Percentiles rank a stretch among this genome's conserved stretches.
These are phyloP conservation scores for Pyracantha coccinea DNA, from an alignment of 331 rosid genomes.

Conservation along the genomic window DNA sequence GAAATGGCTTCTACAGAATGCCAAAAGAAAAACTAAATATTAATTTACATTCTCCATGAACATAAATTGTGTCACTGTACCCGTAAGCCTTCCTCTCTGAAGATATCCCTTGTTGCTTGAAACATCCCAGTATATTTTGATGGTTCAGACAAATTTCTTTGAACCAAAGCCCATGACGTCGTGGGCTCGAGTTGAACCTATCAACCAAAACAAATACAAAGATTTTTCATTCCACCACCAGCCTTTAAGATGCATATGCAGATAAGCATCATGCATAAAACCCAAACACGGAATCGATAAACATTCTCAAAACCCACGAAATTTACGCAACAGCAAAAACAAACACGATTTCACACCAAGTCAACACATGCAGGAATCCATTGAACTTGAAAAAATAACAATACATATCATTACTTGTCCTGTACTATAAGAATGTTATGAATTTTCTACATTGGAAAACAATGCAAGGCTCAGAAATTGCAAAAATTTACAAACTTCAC, in stretches of 20 bases:
- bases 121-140: slow-evolving; percentile 84
- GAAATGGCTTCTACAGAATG: not conserved
- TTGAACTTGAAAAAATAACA: too few species aligned
- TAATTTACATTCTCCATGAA: not conserved
- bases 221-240: slow-evolving; percentile 11
- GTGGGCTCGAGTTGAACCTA: slow-evolving; percentile 97
- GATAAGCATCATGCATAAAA: not conserved
- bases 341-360: not conserved
- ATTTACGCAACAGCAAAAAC: not conserved
- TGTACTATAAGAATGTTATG: not conserved
- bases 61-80: slow-evolving; percentile 26
- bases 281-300: slow-evolving; percentile 1
- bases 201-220: slow-evolving; percentile 2
- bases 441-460: not conserved
- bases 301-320: not conserved
- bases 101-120: slow-evolving; percentile 80
- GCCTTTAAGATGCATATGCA: not conserved
- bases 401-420: too few species aligned
- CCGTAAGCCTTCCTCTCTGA: slow-evolving; percentile 84
- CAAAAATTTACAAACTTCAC: not conserved
- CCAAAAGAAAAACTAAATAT: not conserved
- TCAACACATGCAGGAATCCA: not conserved
- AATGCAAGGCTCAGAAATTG: not conserved
- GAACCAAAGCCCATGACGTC: slow-evolving; percentile 64
- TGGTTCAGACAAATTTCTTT: slow-evolving; percentile 37